Percentiles rank a stretch among this genome's conserved stretches.
Conservation (phyloP, 2,329 filamentous ascomycete genomes). For the Trichoderma cornu-damae region DNA sequence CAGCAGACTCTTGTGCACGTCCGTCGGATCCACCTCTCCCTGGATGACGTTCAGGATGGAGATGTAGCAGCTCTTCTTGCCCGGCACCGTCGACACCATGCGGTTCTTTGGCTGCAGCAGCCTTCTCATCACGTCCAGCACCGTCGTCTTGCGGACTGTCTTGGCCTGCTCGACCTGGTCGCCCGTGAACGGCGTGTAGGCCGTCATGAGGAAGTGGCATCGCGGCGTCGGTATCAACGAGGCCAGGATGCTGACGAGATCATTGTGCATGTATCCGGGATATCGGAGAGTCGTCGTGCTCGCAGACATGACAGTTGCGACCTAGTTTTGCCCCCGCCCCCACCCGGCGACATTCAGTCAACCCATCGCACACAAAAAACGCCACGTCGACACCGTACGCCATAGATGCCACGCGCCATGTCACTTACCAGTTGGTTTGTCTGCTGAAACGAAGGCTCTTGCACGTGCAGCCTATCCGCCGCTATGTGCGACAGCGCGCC, state of each 20-base stretch:
- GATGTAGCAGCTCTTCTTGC: slow-evolving; percentile 98
- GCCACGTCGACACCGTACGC: too few relatives aligned
- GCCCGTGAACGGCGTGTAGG: slow-evolving; percentile 95
- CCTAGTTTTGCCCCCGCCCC: too few relatives aligned
- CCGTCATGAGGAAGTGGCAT: slow-evolving; percentile 97
- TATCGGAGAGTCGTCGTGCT: slow-evolving; percentile 95
- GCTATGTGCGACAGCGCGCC: slow-evolving; percentile 90
- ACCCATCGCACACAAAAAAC: too few relatives aligned
- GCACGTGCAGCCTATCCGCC: slow-evolving; percentile 87
- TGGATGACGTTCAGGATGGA: slow-evolving; percentile 99
- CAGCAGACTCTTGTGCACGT: slow-evolving; percentile 95
- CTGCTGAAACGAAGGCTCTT: slow-evolving; percentile 93
- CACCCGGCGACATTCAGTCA: too few relatives aligned
- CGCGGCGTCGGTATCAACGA: slow-evolving; percentile 93
- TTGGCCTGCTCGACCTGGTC: slow-evolving; percentile 96
- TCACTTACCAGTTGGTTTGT: slow-evolving; percentile 79
- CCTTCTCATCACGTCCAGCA: slow-evolving; percentile 94
- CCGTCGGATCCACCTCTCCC: slow-evolving; percentile 94
- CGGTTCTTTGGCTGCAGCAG: slow-evolving; percentile 96
- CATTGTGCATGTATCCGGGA: slow-evolving; percentile 99
- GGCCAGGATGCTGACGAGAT: slow-evolving; percentile 92
- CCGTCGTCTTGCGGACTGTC: slow-evolving; percentile 96
- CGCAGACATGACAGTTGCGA: slow-evolving; percentile 97
- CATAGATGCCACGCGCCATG: too few relatives aligned
- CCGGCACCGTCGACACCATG: slow-evolving; percentile 94